A percentile compares a stretch with the other conserved stretches of the same genome.
These are phyloP conservation scores for Setomelanomma holmii DNA, from an alignment of 2,329 filamentous ascomycete genomes.

Conservation along the genomic window DNA sequence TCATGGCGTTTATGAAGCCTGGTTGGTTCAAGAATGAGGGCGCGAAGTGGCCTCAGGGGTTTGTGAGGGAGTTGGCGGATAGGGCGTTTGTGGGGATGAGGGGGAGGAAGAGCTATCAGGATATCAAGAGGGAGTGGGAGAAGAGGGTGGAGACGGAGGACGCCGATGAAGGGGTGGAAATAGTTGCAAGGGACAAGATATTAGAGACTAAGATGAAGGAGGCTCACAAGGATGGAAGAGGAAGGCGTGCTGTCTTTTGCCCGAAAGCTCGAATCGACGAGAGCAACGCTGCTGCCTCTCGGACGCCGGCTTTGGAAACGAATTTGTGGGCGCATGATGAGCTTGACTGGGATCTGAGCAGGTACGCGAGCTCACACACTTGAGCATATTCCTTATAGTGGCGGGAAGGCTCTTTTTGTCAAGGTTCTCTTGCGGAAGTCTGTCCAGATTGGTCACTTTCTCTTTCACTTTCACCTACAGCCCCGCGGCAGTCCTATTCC, in stretches of 20 bases:
- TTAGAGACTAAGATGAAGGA: neutral
- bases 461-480: no score
- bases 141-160: neutral
- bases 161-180: neutral
- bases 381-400: no score
- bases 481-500: no score
- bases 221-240: neutral
- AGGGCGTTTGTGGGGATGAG: neutral
- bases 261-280: neutral
- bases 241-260: neutral
- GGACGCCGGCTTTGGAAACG: neutral
- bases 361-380: neutral
- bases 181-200: neutral
- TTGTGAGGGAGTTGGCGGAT: constrained; percentile 5
- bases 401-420: no score
- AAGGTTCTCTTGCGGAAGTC: no score
- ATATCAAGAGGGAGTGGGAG: constrained; percentile 1
- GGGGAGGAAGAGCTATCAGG: neutral
- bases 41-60: constrained; percentile 3
- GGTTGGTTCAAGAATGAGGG: constrained; percentile 6
- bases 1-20: neutral
- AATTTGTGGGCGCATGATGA: neutral
- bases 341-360: neutral
- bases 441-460: no score
- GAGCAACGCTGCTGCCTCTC: neutral